Percentiles rank a stretch among this genome's conserved stretches.
phyloP scores from a whole-genome alignment of 2,329 filamentous ascomycete genomes.

The Neofusicoccum ribis region DNA sequence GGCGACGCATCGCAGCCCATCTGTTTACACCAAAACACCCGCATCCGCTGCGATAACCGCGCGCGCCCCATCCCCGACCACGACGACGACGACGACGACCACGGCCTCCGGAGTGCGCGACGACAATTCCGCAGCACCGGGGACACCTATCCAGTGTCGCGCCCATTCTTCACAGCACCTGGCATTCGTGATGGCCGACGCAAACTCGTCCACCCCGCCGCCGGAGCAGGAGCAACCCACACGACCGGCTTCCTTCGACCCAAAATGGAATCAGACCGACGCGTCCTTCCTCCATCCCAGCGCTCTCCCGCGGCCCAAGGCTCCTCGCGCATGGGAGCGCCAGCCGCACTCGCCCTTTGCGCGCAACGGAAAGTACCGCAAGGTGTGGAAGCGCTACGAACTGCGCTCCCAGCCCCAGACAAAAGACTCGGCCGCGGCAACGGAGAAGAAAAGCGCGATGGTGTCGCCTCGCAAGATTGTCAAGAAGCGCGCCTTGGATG shows the following conservation, averaged over 20 bases:
- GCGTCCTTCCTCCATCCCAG: constrained; percentile 42
- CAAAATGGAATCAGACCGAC: constrained; percentile 43
- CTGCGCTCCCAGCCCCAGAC: constrained; percentile 27
- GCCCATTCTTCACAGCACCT: neutral
- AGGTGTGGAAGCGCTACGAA: constrained; percentile 49
- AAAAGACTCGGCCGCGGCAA: constrained; percentile 22
- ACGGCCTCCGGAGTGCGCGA: neutral
- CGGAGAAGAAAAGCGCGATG: constrained; percentile 23
- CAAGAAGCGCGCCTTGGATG: constrained; percentile 45
- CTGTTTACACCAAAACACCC: constrained; percentile 19
- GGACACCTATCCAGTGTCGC: neutral
- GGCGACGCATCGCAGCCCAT: neutral
- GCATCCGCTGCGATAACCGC: neutral
- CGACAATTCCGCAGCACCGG: neutral
- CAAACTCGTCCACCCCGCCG: constrained; percentile 30
- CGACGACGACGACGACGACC: neutral
- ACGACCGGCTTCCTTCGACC: constrained; percentile 30
- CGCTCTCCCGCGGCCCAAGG: constrained; percentile 42
- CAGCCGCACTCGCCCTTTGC: constrained; percentile 43
- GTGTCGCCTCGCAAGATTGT: constrained; percentile 44
- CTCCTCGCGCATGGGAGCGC: constrained; percentile 52
- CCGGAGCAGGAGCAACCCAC: constrained; percentile 24
- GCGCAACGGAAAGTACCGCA: constrained; percentile 40
- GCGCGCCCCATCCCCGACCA: neutral
- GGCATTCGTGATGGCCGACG: constrained; percentile 10